Evolutionary conservation across 2,329 filamentous ascomycete genomes (phyloP).

Genomic region (Chrysoporthe deuterocubensis): DNA sequence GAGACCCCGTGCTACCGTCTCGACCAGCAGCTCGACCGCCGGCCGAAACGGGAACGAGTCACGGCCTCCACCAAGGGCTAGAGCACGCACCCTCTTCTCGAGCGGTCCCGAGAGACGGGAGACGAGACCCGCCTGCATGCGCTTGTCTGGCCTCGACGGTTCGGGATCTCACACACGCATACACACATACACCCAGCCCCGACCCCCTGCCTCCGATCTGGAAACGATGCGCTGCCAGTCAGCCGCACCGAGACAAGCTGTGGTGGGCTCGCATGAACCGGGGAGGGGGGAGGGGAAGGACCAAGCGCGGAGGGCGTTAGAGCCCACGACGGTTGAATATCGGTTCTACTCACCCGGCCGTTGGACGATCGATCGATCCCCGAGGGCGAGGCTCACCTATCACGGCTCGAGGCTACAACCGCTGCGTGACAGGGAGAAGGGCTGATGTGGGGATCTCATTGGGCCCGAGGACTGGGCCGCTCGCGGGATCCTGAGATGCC

Average conservation of each 20-base stretch:
- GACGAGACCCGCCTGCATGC: neutral
- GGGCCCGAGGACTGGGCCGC: neutral
- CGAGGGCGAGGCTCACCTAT: neutral
- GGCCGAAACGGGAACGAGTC: neutral
- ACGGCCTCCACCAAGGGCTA: neutral
- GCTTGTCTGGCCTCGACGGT: neutral
- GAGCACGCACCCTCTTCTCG: neutral
- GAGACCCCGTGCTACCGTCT: too few species aligned
- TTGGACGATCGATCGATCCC: neutral
- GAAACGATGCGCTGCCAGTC: neutral
- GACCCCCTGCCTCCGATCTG: neutral
- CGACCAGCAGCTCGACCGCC: too few species aligned
- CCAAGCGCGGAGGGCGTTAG: neutral
- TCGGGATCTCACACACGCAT: neutral
- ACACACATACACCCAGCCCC: too few species aligned
- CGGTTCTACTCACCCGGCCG: neutral
- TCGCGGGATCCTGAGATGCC: too few species aligned
- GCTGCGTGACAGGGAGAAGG: neutral
- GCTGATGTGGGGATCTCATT: neutral
- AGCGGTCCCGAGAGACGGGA: constrained; percentile 4
- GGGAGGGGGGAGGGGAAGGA: neutral
- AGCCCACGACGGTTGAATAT: neutral
- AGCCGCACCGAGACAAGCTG: neutral
- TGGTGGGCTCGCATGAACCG: neutral
- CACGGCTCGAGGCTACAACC: neutral